These are phyloP conservation scores for Lotus japonicus DNA, from an alignment of 306 rosid genomes.

Conservation along the genomic window DNA sequence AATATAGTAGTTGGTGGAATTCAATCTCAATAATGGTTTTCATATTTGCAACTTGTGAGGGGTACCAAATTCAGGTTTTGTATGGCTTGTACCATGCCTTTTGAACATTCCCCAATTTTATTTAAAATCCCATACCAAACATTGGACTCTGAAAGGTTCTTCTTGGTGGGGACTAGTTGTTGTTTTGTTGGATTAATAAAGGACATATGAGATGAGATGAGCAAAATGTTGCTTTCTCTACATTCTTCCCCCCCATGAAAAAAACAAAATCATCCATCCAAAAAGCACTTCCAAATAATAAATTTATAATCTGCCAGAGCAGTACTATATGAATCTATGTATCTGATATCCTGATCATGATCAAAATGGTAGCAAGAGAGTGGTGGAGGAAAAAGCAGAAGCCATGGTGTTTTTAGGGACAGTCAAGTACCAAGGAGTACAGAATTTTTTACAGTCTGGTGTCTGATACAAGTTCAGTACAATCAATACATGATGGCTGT, in stretches of 20 bases:
- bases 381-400: background rate
- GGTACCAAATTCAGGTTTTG: slow-evolving; percentile 44
- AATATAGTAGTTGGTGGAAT: slow-evolving; percentile 35
- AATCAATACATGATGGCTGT: background rate
- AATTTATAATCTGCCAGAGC: slow-evolving; percentile 5
- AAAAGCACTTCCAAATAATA: slow-evolving; percentile 1
- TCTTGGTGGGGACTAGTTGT: slow-evolving; percentile 46
- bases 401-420: slow-evolving; percentile 4
- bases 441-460: slow-evolving; percentile 18
- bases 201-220: slow-evolving; percentile 15
- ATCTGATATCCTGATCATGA: slow-evolving; percentile 1
- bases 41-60: slow-evolving; percentile 38
- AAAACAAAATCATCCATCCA: slow-evolving; percentile 31
- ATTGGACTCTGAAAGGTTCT: slow-evolving; percentile 23
- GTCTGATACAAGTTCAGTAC: slow-evolving; percentile 16
- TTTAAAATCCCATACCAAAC: slow-evolving; percentile 33
- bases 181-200: slow-evolving; percentile 20
- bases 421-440: slow-evolving; percentile 19
- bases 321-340: slow-evolving; percentile 12
- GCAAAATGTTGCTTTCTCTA: slow-evolving; percentile 30
- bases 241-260: slow-evolving; percentile 39
- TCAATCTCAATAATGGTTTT: slow-evolving; percentile 31
- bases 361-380: background rate
- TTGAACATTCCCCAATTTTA: slow-evolving; percentile 34
- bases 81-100: slow-evolving; percentile 33